Percentiles rank a stretch among this genome's conserved stretches.
phyloP scores from a whole-genome alignment of 352 stramenopile species.

The Pythium folliculosum region DNA sequence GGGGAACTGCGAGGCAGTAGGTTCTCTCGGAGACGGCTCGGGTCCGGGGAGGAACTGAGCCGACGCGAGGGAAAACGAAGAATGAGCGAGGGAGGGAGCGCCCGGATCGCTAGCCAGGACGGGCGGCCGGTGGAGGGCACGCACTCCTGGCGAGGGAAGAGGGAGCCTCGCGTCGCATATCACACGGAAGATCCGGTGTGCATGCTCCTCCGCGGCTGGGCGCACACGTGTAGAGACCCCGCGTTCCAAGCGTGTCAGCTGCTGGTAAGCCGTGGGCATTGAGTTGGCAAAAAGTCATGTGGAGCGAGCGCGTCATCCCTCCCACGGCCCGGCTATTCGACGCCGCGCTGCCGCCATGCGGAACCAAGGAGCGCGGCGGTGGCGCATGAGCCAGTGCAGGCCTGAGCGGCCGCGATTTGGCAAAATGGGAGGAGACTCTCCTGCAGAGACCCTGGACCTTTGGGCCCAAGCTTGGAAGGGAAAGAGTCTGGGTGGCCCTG shows the following conservation, averaged over 20 bases:
- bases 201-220: not conserved
- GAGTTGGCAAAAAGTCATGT: not conserved
- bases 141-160: not conserved
- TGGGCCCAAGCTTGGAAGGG: not conserved
- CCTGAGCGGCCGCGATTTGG: not conserved
- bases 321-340: not conserved
- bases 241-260: not conserved
- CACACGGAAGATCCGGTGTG: not conserved
- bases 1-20: not conserved
- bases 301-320: not conserved
- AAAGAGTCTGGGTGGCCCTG: not conserved
- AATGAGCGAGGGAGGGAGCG: conserved; percentile 4
- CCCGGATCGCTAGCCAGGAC: too few relatives aligned
- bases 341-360: conserved; percentile 4
- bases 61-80: conserved; percentile 15
- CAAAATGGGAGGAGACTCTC: too few relatives aligned
- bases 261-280: not conserved
- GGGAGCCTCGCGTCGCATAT: not conserved
- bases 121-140: not conserved
- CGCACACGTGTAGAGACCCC: not conserved
- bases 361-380: not conserved
- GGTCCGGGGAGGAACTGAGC: not conserved
- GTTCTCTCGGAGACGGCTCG: not conserved
- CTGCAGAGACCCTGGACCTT: not conserved
- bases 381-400: not conserved